These are phyloP conservation scores for Globisporangium mamillatum DNA, from an alignment of 352 stramenopile genomes.

Conservation along the genomic window DNA sequence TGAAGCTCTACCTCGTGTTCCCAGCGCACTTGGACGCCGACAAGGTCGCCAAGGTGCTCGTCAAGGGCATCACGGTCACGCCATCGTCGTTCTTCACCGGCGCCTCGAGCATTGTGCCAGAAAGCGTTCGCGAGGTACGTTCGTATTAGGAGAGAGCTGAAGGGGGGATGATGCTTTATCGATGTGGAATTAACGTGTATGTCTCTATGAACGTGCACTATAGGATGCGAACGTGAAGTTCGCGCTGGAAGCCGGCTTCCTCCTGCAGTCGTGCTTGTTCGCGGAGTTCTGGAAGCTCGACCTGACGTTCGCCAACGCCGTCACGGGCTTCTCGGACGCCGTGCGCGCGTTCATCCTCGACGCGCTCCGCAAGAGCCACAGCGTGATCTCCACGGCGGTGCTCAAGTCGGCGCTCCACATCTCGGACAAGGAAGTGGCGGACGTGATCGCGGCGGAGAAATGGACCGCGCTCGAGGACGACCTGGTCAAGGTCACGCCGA, in stretches of 20 bases:
- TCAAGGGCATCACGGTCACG: constrained; percentile 65
- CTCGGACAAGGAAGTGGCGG: constrained; percentile 58
- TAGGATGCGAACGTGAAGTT: constrained; percentile 51
- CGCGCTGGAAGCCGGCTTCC: constrained; percentile 53
- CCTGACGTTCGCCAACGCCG: constrained; percentile 51
- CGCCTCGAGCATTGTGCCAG: constrained; percentile 62
- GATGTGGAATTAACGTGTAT: background rate
- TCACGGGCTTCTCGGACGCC: constrained; percentile 67
- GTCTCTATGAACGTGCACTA: background rate
- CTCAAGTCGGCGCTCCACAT: constrained; percentile 70
- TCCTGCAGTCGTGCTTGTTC: constrained; percentile 80
- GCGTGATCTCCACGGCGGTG: constrained; percentile 49
- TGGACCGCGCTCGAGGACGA: constrained; percentile 59
- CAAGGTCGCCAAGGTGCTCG: constrained; percentile 62
- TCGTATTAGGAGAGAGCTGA: background rate
- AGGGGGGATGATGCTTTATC: background rate
- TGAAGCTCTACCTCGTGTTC: constrained; percentile 85
- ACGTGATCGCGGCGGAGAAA: constrained; percentile 59
- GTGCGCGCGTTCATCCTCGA: constrained; percentile 77
- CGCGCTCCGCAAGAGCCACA: constrained; percentile 72
- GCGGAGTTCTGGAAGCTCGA: constrained; percentile 81
- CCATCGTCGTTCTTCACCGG: constrained; percentile 80
- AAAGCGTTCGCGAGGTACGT: constrained; percentile 49
- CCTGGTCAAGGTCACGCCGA: constrained; percentile 56
- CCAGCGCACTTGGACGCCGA: constrained; percentile 47